phyloP scores from a whole-genome alignment of 192 early-diverging fungal species.

The Rhizoclosmatium globosum region DNA sequence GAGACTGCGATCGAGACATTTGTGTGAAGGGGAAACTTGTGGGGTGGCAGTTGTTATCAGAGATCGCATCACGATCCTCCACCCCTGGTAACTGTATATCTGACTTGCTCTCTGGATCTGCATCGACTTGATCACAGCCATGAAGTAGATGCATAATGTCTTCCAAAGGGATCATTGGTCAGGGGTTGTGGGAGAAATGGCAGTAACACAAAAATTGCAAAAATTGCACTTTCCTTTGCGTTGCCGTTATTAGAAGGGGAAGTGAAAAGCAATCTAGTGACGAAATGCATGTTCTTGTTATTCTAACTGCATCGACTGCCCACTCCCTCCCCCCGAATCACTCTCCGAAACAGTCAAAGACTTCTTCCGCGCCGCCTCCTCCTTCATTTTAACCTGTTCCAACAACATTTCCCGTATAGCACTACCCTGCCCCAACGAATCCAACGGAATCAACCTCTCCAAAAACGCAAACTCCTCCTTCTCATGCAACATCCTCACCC shows the following conservation, averaged over 20 bases:
- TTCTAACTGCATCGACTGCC: background rate
- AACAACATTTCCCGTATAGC: background rate
- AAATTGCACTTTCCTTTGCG: background rate
- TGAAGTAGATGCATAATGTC: too few species aligned
- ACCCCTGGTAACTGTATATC: too few species aligned
- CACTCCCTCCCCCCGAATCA: background rate
- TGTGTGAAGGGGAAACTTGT: too few species aligned
- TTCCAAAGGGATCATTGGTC: too few species aligned
- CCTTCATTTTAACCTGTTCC: background rate
- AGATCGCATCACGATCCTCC: too few species aligned
- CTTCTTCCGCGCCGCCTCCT: background rate
- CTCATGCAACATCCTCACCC: background rate
- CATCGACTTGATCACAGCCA: too few species aligned
- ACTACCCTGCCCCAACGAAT: background rate
- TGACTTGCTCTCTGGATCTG: too few species aligned
- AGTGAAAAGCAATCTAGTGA: too few species aligned
- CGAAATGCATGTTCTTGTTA: too few species aligned
- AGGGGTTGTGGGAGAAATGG: too few species aligned
- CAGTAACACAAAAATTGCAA: background rate
- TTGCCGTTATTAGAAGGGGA: background rate
- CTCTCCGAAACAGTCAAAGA: background rate
- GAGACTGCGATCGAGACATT: too few species aligned
- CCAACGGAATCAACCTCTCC: background rate
- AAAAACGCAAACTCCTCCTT: background rate
- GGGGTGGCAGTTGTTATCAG: too few species aligned